Evolutionary conservation across 2,329 filamentous ascomycete species (phyloP), one percentile per base, ranked within the genome.

Genomic region (Saccharata proteae): DNA sequence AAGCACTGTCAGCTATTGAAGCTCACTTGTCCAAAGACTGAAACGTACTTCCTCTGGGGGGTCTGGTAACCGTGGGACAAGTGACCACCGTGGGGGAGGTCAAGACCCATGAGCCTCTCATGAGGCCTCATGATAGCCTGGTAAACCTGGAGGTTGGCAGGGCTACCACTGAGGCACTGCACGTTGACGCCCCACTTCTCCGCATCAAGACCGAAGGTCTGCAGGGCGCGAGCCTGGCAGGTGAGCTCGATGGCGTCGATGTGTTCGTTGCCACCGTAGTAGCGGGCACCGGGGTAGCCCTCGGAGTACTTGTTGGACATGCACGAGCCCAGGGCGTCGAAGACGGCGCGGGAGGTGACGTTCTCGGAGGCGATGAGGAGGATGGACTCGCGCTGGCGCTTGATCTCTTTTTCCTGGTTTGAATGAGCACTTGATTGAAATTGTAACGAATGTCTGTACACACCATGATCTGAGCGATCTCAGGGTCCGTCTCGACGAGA

Each of bases 1-100:
- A n/a, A 23, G 5, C 5, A 7, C 24, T 11, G 38, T 47, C 30
- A 50, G 46, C n/a, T n/a, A n/a, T n/a, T n/a, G n/a, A n/a, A n/a
- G n/a, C n/a, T n/a, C 28, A 17, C 38, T 11, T 25, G 16, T 14
- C 14, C 6, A 16, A 28, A 7, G 14, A 11, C 16, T 26, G n/a
- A n/a, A n/a, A 63, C 71, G 57, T 58, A 80, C 72, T 98, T 98
- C 69, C 81, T 83, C 54, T 79, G 76, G 18, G 90, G 83, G 19
- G 83, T 96, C 65, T 98, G 90, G 67, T 98, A 98, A 45, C 90
- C 90, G 68, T 98, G 90, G 58, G 78, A 85, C 64, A 94, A 69
- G 65, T 94, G 86, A 44, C 86, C 86, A 61, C 86, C 86, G 57
- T 94, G 86, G 41, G 86, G 86, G 34, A 94, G 74, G 56, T 94